phyloP scores from a whole-genome alignment of 2,329 filamentous ascomycete genomes.

The Periglandula ipomoeae region DNA sequence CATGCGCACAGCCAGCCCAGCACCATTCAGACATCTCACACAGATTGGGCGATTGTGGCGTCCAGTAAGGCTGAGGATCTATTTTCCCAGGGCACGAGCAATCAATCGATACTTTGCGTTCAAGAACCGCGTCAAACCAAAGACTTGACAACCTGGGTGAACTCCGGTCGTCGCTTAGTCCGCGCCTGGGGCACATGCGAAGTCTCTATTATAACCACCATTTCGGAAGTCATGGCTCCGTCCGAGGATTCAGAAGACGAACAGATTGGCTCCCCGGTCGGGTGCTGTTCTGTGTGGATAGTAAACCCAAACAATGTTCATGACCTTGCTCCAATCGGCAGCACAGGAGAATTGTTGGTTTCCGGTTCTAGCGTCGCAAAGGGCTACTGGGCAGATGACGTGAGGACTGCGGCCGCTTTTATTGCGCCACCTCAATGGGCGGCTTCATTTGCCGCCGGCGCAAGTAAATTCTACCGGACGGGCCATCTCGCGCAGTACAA shows the following conservation, averaged over 20 bases:
- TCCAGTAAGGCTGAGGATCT: background rate
- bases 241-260: background rate
- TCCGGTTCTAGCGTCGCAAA: conserved; percentile 26
- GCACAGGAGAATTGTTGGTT: conserved; percentile 20
- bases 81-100: background rate
- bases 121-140: background rate
- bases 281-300: conserved; percentile 1
- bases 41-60: background rate
- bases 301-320: conserved; percentile 1
- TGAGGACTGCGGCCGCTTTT: conserved; percentile 24
- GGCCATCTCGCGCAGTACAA: conserved; percentile 1
- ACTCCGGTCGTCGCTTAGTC: background rate
- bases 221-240: background rate
- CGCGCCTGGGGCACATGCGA: conserved; percentile 3
- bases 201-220: background rate
- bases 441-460: background rate
- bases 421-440: conserved; percentile 14
- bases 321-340: conserved; percentile 19
- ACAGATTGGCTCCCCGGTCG: background rate
- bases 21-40: background rate
- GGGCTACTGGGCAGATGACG: conserved; percentile 30
- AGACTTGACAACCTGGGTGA: background rate
- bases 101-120: background rate
- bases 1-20: background rate
- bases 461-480: background rate